Evolutionary conservation across 2,329 filamentous ascomycete species (phyloP).

Genomic region (Xylaria polymorpha): DNA sequence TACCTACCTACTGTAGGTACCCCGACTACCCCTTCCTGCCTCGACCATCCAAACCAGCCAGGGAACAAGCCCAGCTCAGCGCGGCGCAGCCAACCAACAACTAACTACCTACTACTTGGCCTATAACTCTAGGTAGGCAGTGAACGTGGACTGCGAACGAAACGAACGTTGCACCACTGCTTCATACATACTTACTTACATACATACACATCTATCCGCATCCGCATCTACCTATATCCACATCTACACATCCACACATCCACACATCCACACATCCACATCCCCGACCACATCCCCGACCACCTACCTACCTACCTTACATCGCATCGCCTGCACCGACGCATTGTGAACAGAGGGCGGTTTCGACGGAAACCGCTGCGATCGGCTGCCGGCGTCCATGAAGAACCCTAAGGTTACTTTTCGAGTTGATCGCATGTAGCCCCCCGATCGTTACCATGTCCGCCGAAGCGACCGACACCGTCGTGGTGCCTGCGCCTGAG

Average conservation of each 20-base stretch:
- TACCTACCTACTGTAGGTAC: no score
- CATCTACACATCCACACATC: no score
- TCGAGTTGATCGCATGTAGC: slow-evolving; percentile 58
- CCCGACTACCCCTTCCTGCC: slow-evolving; percentile 33
- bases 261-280: no score
- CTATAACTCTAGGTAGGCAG: background rate
- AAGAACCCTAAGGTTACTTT: slow-evolving; percentile 22
- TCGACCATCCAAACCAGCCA: slow-evolving; percentile 38
- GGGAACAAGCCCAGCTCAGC: slow-evolving; percentile 21
- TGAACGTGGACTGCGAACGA: background rate
- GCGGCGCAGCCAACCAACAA: slow-evolving; percentile 28
- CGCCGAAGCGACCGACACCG: slow-evolving; percentile 65
- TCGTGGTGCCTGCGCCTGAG: slow-evolving; percentile 57
- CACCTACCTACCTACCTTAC: slow-evolving; percentile 2
- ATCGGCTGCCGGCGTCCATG: slow-evolving; percentile 35
- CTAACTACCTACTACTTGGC: no score
- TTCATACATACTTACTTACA: background rate
- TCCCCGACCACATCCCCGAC: background rate
- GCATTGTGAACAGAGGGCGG: slow-evolving; percentile 23
- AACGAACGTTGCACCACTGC: slow-evolving; percentile 35
- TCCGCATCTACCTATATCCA: no score
- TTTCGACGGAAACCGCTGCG: slow-evolving; percentile 32
- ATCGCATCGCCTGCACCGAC: slow-evolving; percentile 9
- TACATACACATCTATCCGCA: no score
- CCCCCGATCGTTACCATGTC: slow-evolving; percentile 60